A percentile compares a stretch with the other conserved stretches of the same genome.
Conservation (phyloP, 208 protist species). For the Acanthamoeba triangularis region DNA sequence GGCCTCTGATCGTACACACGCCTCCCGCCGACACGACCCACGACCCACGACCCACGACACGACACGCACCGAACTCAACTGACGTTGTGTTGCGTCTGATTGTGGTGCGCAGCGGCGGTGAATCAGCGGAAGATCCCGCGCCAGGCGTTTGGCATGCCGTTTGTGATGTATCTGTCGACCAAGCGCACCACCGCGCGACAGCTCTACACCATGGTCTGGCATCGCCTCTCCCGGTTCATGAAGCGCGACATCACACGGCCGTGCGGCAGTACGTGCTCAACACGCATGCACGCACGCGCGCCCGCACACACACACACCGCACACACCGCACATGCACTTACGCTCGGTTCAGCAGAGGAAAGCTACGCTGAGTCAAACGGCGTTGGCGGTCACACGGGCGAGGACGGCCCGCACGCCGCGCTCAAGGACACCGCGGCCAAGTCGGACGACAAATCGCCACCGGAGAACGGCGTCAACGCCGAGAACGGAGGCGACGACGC, state of each 20-base stretch:
- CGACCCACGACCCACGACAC: too few species aligned
- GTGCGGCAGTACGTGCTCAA: background rate
- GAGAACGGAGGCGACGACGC: background rate
- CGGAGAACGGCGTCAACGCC: background rate
- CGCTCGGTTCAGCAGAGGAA: background rate
- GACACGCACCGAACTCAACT: too few species aligned
- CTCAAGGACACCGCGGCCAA: background rate
- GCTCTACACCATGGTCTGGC: constrained; percentile 22
- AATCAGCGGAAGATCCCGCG: background rate
- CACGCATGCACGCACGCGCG: too few species aligned
- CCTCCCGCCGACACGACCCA: too few species aligned
- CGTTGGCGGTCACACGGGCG: background rate
- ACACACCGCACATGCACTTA: background rate
- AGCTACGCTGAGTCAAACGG: background rate
- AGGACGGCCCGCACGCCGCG: background rate
- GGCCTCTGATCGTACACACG: background rate
- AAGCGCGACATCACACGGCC: constrained; percentile 15
- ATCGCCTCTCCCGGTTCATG: constrained; percentile 52
- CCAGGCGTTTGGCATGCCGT: background rate
- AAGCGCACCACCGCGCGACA: constrained; percentile 3
- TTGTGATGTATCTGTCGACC: background rate
- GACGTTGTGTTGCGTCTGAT: background rate
- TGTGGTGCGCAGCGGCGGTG: background rate
- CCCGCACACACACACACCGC: background rate
- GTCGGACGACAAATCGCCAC: background rate